Conservation (phyloP, 2,329 filamentous ascomycete genomes). For the Epichloe coenophiala region DNA sequence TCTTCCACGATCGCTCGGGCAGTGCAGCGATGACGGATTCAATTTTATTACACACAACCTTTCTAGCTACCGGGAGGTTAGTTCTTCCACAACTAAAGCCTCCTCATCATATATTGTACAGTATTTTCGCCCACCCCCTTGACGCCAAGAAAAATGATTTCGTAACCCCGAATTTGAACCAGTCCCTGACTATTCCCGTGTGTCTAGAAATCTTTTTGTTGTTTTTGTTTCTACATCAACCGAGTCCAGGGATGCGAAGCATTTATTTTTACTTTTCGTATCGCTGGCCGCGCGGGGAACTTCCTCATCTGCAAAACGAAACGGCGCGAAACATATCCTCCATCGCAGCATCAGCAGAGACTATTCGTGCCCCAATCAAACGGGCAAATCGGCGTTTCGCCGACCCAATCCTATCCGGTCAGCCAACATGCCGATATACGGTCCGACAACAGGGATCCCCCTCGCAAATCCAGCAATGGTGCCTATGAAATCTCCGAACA, state of each 20-base stretch:
- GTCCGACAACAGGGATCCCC: slow-evolving; percentile 67
- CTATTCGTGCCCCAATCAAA: slow-evolving; percentile 30
- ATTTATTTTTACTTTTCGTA: not conserved
- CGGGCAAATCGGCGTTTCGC: slow-evolving; percentile 65
- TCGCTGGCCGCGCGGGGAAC: not conserved
- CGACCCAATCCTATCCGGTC: slow-evolving; percentile 57
- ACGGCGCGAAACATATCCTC: not conserved
- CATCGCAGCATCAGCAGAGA: not conserved
- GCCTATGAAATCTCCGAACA: slow-evolving; percentile 93
- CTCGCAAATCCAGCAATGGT: slow-evolving; percentile 82
- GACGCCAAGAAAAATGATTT: not conserved
- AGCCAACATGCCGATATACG: slow-evolving; percentile 64
- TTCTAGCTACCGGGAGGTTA: not conserved
- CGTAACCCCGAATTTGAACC: not conserved
- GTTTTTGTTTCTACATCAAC: not conserved
- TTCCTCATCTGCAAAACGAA: not conserved
- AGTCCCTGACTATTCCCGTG: not conserved
- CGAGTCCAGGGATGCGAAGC: not conserved
- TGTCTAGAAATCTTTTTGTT: not conserved
- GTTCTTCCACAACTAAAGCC: not conserved
- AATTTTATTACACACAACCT: not conserved
- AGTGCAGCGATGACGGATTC: not conserved
- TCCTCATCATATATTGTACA: not conserved
- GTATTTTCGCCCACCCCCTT: not conserved
- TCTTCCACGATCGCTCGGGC: not conserved